These are phyloP conservation scores for Aegilops speltoides DNA, from an alignment of 176 grass and related monocot species.

Conservation along the genomic window DNA sequence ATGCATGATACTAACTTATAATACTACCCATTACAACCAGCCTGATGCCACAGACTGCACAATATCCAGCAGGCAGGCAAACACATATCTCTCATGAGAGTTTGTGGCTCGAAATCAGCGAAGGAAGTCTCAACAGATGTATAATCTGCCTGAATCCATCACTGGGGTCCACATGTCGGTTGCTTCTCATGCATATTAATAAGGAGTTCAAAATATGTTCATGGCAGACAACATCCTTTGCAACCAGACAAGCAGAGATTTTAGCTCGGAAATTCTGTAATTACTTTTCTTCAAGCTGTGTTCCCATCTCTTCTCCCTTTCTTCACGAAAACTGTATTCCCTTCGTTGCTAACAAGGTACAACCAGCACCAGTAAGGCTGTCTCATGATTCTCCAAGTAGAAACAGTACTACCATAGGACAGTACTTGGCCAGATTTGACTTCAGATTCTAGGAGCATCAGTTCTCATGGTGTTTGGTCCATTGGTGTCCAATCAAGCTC, in stretches of 20 bases:
- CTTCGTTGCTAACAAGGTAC: constrained; percentile 13
- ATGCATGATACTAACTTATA: no score
- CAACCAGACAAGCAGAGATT: neutral
- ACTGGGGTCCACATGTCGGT: neutral
- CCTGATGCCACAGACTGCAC: neutral
- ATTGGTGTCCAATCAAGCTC: constrained; percentile 42
- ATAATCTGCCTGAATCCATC: neutral
- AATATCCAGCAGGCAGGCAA: neutral
- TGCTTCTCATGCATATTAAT: neutral
- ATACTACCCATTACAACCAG: no score
- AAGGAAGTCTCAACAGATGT: neutral
- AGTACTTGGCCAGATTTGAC: constrained; percentile 25
- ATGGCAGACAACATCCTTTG: neutral
- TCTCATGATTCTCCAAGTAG: constrained; percentile 20
- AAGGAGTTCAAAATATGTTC: neutral
- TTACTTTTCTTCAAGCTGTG: constrained; percentile 8
- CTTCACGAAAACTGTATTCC: neutral
- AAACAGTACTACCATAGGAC: constrained; percentile 22
- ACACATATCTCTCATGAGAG: neutral
- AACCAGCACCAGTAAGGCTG: neutral
- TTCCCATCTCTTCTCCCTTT: constrained; percentile 7
- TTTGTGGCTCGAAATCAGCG: neutral
- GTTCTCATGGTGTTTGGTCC: constrained; percentile 38
- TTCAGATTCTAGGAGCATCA: constrained; percentile 39
- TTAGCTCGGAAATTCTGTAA: neutral